Conservation (phyloP, 208 protist genomes). For the Leishmania turanica region DNA sequence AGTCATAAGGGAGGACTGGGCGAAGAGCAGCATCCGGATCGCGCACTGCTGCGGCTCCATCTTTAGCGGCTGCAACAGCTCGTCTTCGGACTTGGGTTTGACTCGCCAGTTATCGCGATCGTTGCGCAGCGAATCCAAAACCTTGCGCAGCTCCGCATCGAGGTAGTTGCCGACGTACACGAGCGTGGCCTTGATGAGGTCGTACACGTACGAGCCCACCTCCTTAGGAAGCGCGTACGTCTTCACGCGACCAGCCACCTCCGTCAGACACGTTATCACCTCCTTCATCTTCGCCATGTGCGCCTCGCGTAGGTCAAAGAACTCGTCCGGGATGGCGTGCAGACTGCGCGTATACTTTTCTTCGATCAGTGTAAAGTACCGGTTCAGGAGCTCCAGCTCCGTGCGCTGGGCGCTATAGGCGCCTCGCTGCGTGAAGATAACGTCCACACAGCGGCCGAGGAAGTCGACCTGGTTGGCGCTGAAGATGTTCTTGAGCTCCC, state of each 20-base stretch:
- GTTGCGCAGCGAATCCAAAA: conserved; percentile 55
- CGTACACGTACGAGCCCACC: conserved; percentile 54
- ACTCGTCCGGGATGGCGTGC: conserved; percentile 65
- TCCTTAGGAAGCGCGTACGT: conserved; percentile 56
- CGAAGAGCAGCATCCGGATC: conserved; percentile 86
- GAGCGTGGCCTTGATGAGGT: conserved; percentile 51
- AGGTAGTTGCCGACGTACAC: conserved; percentile 60
- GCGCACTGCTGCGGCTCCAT: conserved; percentile 84
- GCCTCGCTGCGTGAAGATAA: conserved; percentile 60
- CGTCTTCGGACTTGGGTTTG: conserved; percentile 66
- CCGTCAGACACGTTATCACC: conserved; percentile 58
- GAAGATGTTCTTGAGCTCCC: conserved; percentile 60
- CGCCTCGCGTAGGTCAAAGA: conserved; percentile 81
- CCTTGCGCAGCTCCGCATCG: conserved; percentile 74
- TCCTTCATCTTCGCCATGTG: conserved; percentile 86
- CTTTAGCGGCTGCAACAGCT: conserved; percentile 57
- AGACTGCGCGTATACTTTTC: conserved; percentile 83
- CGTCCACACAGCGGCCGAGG: conserved; percentile 53
- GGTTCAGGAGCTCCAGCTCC: conserved; percentile 69
- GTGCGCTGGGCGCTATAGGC: conserved; percentile 42
- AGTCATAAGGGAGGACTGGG: conserved; percentile 78
- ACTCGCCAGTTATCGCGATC: conserved; percentile 81
- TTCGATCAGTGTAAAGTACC: conserved; percentile 74
- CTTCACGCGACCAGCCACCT: conserved; percentile 62
- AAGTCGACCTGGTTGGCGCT: conserved; percentile 65